phyloP scores from a whole-genome alignment of 805 yeast species.

The Nakazawaea pomicola region DNA sequence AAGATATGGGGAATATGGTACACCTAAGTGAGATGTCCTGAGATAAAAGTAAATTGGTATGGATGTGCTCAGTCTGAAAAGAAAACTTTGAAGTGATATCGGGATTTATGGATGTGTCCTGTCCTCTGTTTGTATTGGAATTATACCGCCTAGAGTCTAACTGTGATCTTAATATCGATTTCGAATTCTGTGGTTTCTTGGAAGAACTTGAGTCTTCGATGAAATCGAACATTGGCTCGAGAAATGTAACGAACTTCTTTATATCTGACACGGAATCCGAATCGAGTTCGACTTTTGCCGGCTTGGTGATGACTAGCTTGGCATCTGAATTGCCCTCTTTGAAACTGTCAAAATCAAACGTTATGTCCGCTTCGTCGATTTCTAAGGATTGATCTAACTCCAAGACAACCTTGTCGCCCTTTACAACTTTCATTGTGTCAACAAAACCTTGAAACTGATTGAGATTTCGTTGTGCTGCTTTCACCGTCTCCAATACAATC shows the following conservation, averaged over 20 bases:
- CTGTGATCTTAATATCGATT: background rate
- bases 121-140: background rate
- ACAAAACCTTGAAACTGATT: slow-evolving; percentile 45
- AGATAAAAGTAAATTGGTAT: slow-evolving; percentile 21
- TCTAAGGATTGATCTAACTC: slow-evolving; percentile 16
- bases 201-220: slow-evolving; percentile 1
- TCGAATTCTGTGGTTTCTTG: background rate
- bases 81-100: slow-evolving; percentile 25
- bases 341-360: slow-evolving; percentile 39
- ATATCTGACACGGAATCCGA: slow-evolving; percentile 6
- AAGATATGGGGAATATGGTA: slow-evolving; percentile 40
- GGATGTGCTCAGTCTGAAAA: slow-evolving; percentile 36
- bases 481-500: slow-evolving; percentile 24
- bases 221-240: slow-evolving; percentile 16
- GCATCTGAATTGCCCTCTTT: slow-evolving; percentile 22
- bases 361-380: slow-evolving; percentile 38
- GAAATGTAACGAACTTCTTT: slow-evolving; percentile 9
- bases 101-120: background rate
- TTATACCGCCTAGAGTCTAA: slow-evolving; percentile 5
- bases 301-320: slow-evolving; percentile 40
- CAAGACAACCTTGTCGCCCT: slow-evolving; percentile 23
- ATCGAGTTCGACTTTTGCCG: slow-evolving; percentile 24
- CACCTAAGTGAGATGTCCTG: slow-evolving; percentile 19
- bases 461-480: slow-evolving; percentile 38
- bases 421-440: slow-evolving; percentile 25